Percentiles rank a stretch among this genome's conserved stretches.
Conservation (phyloP, 768 basidiomycete genomes). For the Lactarius hengduanensis region DNA sequence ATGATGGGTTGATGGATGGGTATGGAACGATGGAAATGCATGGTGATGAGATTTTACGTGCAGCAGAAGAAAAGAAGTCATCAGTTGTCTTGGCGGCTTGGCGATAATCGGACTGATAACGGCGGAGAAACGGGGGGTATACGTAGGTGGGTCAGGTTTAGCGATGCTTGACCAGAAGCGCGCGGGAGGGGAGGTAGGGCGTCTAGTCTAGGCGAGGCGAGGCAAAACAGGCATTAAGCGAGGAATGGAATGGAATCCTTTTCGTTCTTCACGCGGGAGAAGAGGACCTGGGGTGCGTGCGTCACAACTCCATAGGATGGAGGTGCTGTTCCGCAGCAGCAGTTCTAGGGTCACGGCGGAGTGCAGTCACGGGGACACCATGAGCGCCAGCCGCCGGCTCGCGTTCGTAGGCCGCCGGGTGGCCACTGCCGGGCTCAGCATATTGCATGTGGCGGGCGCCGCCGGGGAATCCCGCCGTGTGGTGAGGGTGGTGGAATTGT, state of each 20-base stretch:
- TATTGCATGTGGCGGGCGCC: constrained; percentile 12
- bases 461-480: neutral
- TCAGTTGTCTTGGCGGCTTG: neutral
- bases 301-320: neutral
- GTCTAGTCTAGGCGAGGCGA: neutral
- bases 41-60: neutral
- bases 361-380: constrained; percentile 1
- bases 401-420: constrained; percentile 14
- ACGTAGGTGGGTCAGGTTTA: neutral
- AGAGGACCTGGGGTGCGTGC: too few relatives aligned
- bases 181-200: too few relatives aligned
- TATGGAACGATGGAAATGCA: constrained; percentile 1
- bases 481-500: neutral
- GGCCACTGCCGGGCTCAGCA: neutral
- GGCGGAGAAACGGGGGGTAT: neutral
- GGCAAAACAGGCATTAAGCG: neutral
- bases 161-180: constrained; percentile 1
- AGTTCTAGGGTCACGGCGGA: neutral
- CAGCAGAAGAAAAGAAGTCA: neutral
- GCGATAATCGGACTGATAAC: neutral
- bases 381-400: constrained; percentile 2
- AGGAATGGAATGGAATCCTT: neutral
- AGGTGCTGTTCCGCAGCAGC: neutral
- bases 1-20: constrained; percentile 1
- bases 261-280: too few relatives aligned